A percentile compares a stretch with the other conserved stretches of the same genome.
phyloP scores from a whole-genome alignment of 148 eudicot genomes.

The Rhododendron ovatum region DNA sequence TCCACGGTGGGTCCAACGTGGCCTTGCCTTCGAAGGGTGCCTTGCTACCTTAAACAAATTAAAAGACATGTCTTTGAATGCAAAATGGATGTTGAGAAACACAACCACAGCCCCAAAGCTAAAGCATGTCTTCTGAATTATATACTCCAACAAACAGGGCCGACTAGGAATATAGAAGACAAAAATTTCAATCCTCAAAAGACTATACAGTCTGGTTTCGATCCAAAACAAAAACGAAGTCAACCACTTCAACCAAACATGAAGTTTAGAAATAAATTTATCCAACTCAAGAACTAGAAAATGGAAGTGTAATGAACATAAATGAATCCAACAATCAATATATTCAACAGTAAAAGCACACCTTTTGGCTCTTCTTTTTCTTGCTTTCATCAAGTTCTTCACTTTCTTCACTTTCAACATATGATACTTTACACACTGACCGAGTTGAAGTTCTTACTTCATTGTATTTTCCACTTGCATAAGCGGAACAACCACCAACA shows the following conservation, averaged over 20 bases:
- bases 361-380: constrained; percentile 79
- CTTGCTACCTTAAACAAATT: background rate
- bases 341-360: constrained; percentile 15
- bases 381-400: constrained; percentile 78
- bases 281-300: background rate
- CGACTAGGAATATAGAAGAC: background rate
- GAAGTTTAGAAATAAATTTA: background rate
- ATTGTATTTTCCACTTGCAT: constrained; percentile 34
- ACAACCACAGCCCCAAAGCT: background rate
- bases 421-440: constrained; percentile 78
- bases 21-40: background rate
- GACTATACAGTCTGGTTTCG: background rate
- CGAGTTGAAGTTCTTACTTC: constrained; percentile 78
- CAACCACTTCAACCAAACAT: background rate
- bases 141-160: background rate
- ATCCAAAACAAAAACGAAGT: background rate
- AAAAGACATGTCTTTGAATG: background rate
- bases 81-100: background rate
- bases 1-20: background rate
- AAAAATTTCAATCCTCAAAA: background rate
- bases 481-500: constrained; percentile 35
- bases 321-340: constrained; percentile 5
- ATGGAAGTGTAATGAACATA: background rate
- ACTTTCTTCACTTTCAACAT: constrained; percentile 92
- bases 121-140: background rate